Evolutionary conservation across 139 green algal species (phyloP).

Genomic region (Haematococcus lacustris): DNA sequence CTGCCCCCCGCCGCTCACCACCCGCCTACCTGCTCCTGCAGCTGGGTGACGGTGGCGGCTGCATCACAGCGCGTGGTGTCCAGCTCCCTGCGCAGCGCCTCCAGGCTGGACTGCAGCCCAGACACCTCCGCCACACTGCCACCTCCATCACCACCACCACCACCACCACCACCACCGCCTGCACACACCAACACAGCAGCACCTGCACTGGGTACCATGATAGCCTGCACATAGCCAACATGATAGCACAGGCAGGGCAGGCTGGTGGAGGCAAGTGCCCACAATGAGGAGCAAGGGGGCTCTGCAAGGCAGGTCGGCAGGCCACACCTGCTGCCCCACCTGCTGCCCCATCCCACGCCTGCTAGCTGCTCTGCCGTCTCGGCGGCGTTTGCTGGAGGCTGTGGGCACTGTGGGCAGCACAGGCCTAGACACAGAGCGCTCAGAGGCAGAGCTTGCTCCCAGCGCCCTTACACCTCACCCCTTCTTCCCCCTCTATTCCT

Average conservation of each 20-base stretch:
- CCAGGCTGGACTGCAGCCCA: background rate
- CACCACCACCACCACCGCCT: background rate
- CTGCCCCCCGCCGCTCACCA: too few relatives aligned
- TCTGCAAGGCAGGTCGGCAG: background rate
- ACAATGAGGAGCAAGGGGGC: background rate
- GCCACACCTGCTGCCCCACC: background rate
- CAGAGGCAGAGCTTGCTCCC: background rate
- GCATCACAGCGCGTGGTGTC: constrained; percentile 15
- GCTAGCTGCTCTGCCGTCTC: too few relatives aligned
- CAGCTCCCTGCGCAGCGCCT: constrained; percentile 11
- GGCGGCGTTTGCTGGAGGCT: too few relatives aligned
- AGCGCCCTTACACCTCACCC: background rate
- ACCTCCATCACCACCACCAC: background rate
- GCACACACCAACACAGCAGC: background rate
- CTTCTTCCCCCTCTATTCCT: background rate
- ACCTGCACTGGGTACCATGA: background rate
- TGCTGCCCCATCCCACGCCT: too few relatives aligned
- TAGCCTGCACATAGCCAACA: background rate
- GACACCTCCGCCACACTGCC: background rate
- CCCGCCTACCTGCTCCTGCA: constrained; percentile 16
- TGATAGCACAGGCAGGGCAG: background rate
- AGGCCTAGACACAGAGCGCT: background rate
- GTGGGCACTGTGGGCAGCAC: background rate
- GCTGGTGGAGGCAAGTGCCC: background rate
- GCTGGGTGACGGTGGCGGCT: background rate